A percentile compares a stretch with the other conserved stretches of the same genome.
These are phyloP conservation scores for Erythrobasidium hasegawianum DNA, from an alignment of 1,284 basidiomycete species.

Conservation along the genomic window DNA sequence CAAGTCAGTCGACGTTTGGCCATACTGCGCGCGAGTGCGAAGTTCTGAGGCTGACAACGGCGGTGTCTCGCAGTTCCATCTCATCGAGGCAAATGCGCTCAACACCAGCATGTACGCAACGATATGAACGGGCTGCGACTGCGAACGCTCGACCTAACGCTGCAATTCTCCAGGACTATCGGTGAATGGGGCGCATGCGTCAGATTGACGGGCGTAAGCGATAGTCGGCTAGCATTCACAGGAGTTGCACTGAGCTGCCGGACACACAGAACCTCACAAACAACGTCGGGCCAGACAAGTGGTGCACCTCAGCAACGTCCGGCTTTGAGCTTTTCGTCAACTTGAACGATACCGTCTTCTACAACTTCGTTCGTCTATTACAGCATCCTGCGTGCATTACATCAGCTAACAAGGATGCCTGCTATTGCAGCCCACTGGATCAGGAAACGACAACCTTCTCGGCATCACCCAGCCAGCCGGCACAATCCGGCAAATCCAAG, in stretches of 20 bases:
- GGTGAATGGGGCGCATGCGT: slow-evolving; percentile 28
- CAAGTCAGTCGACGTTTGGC: background rate
- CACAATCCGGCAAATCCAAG: slow-evolving; percentile 2
- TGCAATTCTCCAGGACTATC: slow-evolving; percentile 1
- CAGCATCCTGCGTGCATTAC: no score
- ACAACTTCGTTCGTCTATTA: slow-evolving; percentile 12
- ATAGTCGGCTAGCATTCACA: background rate
- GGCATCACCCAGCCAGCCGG: slow-evolving; percentile 18
- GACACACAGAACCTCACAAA: slow-evolving; percentile 19
- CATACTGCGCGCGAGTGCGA: no score
- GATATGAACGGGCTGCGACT: slow-evolving; percentile 5
- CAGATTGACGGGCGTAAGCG: slow-evolving; percentile 18
- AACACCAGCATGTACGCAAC: slow-evolving; percentile 6
- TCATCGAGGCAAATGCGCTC: slow-evolving; percentile 15
- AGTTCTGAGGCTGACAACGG: slow-evolving; percentile 13
- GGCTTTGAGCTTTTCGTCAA: slow-evolving; percentile 24
- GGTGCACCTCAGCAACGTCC: slow-evolving; percentile 3
- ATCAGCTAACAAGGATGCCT: no score
- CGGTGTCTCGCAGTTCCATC: slow-evolving; percentile 23
- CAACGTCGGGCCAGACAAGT: slow-evolving; percentile 12
- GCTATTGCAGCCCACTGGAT: background rate
- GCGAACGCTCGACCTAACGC: background rate
- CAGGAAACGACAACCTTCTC: slow-evolving; percentile 7
- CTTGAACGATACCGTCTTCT: slow-evolving; percentile 27
- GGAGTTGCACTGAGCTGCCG: no score